Evolutionary conservation across 2,329 filamentous ascomycete genomes (phyloP), one percentile per base, ranked within the genome.

Genomic region (Neofusicoccum umdonicola): DNA sequence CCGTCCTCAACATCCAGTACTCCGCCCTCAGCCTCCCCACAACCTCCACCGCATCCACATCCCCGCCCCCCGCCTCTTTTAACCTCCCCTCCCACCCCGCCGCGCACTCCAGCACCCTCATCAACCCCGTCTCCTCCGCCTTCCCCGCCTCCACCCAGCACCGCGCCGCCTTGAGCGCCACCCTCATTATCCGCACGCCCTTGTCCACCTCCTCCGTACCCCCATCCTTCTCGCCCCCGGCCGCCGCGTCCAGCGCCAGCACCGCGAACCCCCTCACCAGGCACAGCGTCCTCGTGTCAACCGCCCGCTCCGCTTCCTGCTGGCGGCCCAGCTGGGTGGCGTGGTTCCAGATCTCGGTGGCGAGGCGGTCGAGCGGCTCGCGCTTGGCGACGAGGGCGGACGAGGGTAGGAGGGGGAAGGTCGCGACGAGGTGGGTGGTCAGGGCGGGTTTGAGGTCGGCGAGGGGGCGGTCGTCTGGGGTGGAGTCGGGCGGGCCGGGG

Each of bases 131-230:
- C 1, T 87, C 78, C 9, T 85, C 83, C 1, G 87, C 67, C 27
- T 90, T 83, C 3, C 78, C 73, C 3, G 80, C 77, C n/a, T 85
- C 85, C 48, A 95, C 79, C 69, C 89, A 92, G 45, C 80, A 80
- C 69, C 82, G 85, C 19, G 84, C 84, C 4, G 88, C 83, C 72
- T 88, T 91, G 64, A 96, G 78, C 11, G 88, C 88, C 68, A 91
- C 78, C 71, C 85, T 88, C 72, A 92, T 80, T 19, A 92, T 74
- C 63, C 90, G 85, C 35, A 87, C 73, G 15, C 69, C 73, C 57
- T 72, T 73, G 3, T 47, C 63, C 35, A 52, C 42, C 15, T 35
- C 42, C 15, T 35, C n/a, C 13, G 15, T 31, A 15, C 2, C 35
- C 6, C 34, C 8, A 4, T 37, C n/a, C 11, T 39, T 31, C n/a